Evolutionary conservation across 2,329 filamentous ascomycete species (phyloP).

Genomic region (Alternaria ventricosa): DNA sequence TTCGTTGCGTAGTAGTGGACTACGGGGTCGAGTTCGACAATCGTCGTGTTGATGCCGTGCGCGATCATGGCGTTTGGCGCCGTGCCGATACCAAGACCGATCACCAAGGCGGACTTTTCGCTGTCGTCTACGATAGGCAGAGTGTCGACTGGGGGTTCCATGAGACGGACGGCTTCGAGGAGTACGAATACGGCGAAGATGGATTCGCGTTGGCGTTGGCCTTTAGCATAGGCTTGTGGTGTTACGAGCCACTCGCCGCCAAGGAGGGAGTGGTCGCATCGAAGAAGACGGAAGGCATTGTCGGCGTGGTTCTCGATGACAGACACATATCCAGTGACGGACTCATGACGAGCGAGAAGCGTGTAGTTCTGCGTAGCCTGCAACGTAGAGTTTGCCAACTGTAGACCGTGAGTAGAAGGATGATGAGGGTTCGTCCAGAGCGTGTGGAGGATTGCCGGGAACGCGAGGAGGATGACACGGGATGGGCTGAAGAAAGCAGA

Average conservation of each 20-base stretch:
- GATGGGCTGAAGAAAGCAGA: constrained; percentile 75
- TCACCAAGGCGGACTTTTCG: constrained; percentile 81
- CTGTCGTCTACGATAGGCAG: constrained; percentile 57
- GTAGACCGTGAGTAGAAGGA: constrained; percentile 65
- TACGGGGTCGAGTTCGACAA: constrained; percentile 91
- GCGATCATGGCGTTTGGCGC: constrained; percentile 84
- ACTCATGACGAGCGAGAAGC: constrained; percentile 82
- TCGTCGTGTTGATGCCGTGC: constrained; percentile 89
- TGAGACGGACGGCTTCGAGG: constrained; percentile 86
- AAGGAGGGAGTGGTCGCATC: constrained; percentile 92
- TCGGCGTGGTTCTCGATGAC: constrained; percentile 75
- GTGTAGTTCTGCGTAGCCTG: constrained; percentile 68
- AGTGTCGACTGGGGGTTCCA: constrained; percentile 56
- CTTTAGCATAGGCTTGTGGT: constrained; percentile 45
- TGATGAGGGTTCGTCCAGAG: constrained; percentile 77
- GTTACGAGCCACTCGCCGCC: constrained; percentile 87
- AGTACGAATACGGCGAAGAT: constrained; percentile 97
- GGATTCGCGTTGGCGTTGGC: constrained; percentile 72
- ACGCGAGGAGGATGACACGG: constrained; percentile 67
- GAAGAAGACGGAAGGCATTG: constrained; percentile 77
- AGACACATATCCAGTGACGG: constrained; percentile 88
- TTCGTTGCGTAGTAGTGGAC: constrained; percentile 83
- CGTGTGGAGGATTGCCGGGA: constrained; percentile 77
- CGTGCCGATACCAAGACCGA: constrained; percentile 92
- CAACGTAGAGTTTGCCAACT: constrained; percentile 70